These are phyloP conservation scores for Amaranthus tricolor DNA, from an alignment of 179 eudicot species.

Conservation along the genomic window DNA sequence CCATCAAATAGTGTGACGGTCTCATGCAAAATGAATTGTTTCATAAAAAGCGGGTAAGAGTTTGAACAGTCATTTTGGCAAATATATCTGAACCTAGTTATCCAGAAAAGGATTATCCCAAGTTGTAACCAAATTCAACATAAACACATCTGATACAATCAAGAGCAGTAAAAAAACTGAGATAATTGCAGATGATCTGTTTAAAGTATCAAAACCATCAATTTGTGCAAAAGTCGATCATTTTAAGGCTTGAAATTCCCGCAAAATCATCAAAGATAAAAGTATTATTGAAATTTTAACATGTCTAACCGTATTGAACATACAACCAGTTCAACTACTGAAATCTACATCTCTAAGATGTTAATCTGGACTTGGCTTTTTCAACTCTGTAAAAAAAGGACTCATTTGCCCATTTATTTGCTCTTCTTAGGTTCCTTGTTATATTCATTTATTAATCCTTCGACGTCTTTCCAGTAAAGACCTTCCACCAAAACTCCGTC, in stretches of 20 bases:
- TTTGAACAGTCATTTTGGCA: too few species aligned
- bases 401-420: slow-evolving; percentile 44
- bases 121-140: too few species aligned
- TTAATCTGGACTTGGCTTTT: background rate
- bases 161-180: too few species aligned
- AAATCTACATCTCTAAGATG: slow-evolving; percentile 11
- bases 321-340: slow-evolving; percentile 24
- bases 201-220: too few species aligned
- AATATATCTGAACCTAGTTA: too few species aligned
- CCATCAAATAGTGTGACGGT: too few species aligned
- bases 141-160: too few species aligned
- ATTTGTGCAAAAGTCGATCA: too few species aligned
- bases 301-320: slow-evolving; percentile 17
- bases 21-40: too few species aligned
- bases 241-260: background rate
- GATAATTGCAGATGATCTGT: too few species aligned
- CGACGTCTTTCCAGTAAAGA: slow-evolving; percentile 91
- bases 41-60: too few species aligned
- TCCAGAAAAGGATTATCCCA: too few species aligned
- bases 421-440: slow-evolving; percentile 73
- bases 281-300: background rate
- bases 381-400: background rate
- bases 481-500: slow-evolving; percentile 97
- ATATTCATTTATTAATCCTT: slow-evolving; percentile 62
- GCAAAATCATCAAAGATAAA: slow-evolving; percentile 14